Evolutionary conservation across 495 filamentous ascomycete genomes (phyloP).

Genomic region (Pseudoneurospora amorphoporcata): DNA sequence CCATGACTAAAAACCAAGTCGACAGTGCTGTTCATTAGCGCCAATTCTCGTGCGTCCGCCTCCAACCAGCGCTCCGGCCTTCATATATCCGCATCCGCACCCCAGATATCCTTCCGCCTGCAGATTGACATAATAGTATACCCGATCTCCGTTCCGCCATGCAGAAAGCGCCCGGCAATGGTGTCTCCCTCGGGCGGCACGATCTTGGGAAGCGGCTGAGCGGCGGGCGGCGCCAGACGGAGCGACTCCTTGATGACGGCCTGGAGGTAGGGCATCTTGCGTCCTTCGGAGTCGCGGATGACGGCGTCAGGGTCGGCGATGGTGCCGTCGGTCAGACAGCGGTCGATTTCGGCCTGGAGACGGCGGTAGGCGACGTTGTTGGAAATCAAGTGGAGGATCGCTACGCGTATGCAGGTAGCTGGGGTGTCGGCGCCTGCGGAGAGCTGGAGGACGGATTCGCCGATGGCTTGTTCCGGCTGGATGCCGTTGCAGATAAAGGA

Average conservation of each 20-base stretch:
- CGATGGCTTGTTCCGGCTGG: slow-evolving; percentile 27
- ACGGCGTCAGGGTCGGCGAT: slow-evolving; percentile 12
- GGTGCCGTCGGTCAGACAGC: slow-evolving; percentile 16
- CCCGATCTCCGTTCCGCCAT: slow-evolving; percentile 37
- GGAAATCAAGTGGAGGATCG: slow-evolving; percentile 43
- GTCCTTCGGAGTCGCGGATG: slow-evolving; percentile 27
- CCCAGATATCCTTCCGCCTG: slow-evolving; percentile 26
- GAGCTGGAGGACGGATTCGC: slow-evolving; percentile 28
- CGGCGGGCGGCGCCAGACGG: slow-evolving; percentile 30
- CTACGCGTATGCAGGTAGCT: slow-evolving; percentile 45
- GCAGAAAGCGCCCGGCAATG: slow-evolving; percentile 38
- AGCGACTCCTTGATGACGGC: slow-evolving; percentile 36
- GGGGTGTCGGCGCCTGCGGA: slow-evolving; percentile 49
- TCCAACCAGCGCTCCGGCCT: slow-evolving; percentile 45
- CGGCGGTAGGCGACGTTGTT: slow-evolving; percentile 36
- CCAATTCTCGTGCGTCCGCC: slow-evolving; percentile 18
- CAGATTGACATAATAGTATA: slow-evolving; percentile 19
- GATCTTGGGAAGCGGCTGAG: slow-evolving; percentile 36
- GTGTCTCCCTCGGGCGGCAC: slow-evolving; percentile 39
- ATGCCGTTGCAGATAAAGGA: slow-evolving; percentile 38
- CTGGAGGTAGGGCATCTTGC: slow-evolving; percentile 33
- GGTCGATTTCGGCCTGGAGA: slow-evolving; percentile 48
- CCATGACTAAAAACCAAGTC: slow-evolving; percentile 27
- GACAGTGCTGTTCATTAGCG: slow-evolving; percentile 22
- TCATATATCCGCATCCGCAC: slow-evolving; percentile 33